Evolutionary conservation across 306 rosid genomes (phyloP).

Genomic region (Citrullus mucosospermus): DNA sequence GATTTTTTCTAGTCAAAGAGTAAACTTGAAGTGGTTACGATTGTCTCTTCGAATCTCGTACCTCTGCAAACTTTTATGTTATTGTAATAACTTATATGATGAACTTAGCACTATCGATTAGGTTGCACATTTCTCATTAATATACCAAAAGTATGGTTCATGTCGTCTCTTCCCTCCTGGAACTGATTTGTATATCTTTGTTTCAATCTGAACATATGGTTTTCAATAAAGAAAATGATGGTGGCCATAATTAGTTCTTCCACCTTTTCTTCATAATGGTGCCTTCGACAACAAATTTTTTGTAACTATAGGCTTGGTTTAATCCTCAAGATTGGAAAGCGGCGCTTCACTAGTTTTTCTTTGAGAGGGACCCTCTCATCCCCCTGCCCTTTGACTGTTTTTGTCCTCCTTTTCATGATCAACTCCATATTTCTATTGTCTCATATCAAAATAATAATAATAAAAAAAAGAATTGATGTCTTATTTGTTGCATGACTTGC

Average conservation of each 20-base stretch:
- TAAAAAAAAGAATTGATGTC: background rate
- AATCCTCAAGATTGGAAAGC: background rate
- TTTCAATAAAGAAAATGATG: background rate
- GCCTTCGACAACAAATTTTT: no score
- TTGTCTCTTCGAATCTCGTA: background rate
- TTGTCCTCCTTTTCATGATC: background rate
- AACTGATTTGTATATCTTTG: background rate
- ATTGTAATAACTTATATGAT: background rate
- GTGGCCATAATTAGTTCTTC: background rate
- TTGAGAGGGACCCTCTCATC: background rate
- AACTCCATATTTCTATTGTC: background rate
- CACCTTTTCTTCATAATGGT: background rate
- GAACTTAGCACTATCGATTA: background rate
- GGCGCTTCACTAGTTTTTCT: background rate
- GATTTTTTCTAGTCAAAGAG: background rate
- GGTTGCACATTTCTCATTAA: background rate
- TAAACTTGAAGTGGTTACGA: background rate
- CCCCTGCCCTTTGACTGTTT: background rate
- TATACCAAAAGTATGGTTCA: background rate
- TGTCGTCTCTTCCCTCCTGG: background rate
- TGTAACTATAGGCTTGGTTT: no score
- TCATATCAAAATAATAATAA: background rate
- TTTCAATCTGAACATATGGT: background rate
- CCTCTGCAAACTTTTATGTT: background rate
- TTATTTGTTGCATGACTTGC: background rate